Percentiles rank a stretch among this genome's conserved stretches.
phyloP scores from a whole-genome alignment of 1,139 yeast genomes.

The Hyphopichia wangnamkhiaoensis region DNA sequence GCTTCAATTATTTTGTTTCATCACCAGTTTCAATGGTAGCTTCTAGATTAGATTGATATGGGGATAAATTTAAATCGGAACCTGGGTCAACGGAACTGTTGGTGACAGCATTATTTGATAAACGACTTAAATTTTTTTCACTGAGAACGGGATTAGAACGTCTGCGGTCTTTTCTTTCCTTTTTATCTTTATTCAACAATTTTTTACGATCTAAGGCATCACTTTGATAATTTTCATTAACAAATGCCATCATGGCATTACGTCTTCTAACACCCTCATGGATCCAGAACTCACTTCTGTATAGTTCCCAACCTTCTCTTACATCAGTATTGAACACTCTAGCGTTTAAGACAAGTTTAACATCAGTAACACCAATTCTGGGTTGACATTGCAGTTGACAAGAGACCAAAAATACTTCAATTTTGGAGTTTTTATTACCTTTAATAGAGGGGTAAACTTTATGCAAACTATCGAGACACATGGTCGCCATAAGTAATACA shows the following conservation, averaged over 20 bases:
- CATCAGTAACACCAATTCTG: constrained; percentile 47
- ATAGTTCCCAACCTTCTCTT: constrained; percentile 93
- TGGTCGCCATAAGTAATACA: constrained; percentile 33
- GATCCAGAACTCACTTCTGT: constrained; percentile 91
- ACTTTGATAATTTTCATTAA: constrained; percentile 14
- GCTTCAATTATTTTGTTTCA: neutral
- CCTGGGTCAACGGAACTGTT: neutral
- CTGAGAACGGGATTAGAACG: constrained; percentile 14
- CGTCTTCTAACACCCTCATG: constrained; percentile 77
- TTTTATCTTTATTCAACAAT: constrained; percentile 35
- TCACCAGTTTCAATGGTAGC: neutral
- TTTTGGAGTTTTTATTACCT: constrained; percentile 32
- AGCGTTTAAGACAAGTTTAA: constrained; percentile 77
- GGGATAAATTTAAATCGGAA: neutral
- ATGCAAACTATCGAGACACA: constrained; percentile 30
- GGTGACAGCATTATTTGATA: neutral
- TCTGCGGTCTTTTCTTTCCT: constrained; percentile 40
- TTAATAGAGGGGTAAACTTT: constrained; percentile 36
- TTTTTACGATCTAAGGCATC: constrained; percentile 23
- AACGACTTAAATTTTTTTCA: constrained; percentile 2
- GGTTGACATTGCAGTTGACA: constrained; percentile 52
- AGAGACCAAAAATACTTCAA: constrained; percentile 45
- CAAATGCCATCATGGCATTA: constrained; percentile 40
- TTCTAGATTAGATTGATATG: neutral
- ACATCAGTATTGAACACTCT: constrained; percentile 79